Evolutionary conservation across 2,329 filamentous ascomycete species (phyloP), one percentile per base, ranked within the genome.

Genomic region (Teratosphaeria zuluensis): DNA sequence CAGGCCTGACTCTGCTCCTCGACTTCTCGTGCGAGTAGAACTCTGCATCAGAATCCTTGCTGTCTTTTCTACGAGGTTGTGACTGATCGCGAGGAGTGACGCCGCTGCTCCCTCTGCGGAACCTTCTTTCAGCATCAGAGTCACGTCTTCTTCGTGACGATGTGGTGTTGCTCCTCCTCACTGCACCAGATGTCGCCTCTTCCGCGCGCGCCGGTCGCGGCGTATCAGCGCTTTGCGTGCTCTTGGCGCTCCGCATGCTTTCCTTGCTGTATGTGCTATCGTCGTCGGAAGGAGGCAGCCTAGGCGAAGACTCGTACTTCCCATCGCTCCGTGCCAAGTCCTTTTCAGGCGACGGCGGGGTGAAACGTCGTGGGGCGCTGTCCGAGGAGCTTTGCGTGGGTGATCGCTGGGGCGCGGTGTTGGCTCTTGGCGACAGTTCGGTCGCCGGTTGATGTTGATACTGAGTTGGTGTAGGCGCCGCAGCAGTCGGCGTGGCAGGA

Each of bases 291-390:
- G 62, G 62, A 31, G 66, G 64, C n/a, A 75, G 74, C 9, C 75
- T 74, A 14, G 75, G 73, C 7, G 68, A 63, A 11, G 72, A 72
- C 5, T 69, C 66, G 35, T 69, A 66, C 31, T 57, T 57, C 21
- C 56, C 58, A 54, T 61, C 55, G 32, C 63, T 61, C 32, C 62
- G 21, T 19, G 33, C 32, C 30, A 31, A 11, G 6, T 61, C 59
- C 28, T 58, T 56, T 3, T 58, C 56, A 4, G 81, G 80, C 28
- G 81, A 82, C 16, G 82, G 82, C 51, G 82, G 81, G 35, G 81
- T 83, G 66, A 80, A 81, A 53, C 77, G 72, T 14, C 75, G 72
- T 33, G 80, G 76, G 32, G 78, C 75, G 4, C 78, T 77, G 32
- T 78, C 76, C 21, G 75, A 77, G 11, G 56, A 57, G 53, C 74